These are phyloP conservation scores for Fagopyrum esculentum DNA, from an alignment of 148 eudicot species.

Conservation along the genomic window DNA sequence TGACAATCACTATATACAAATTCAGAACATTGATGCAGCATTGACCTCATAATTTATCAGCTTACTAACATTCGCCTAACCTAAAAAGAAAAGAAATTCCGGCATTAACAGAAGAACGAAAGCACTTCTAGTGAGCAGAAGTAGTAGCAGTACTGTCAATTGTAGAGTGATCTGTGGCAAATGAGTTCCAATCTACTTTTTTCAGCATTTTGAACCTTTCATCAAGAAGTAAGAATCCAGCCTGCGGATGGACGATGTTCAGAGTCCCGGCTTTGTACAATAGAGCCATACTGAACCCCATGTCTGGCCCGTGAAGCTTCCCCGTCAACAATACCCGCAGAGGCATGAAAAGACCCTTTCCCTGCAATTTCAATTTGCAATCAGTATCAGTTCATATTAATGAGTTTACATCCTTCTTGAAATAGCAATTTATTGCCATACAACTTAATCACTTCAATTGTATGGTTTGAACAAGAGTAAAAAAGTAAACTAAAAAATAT, in stretches of 20 bases:
- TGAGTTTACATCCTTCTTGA: too few relatives aligned
- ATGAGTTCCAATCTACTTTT: constrained; percentile 60
- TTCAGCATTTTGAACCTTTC: constrained; percentile 65
- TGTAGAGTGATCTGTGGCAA: constrained; percentile 28
- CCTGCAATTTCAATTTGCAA: constrained; percentile 26
- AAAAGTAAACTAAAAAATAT: too few relatives aligned
- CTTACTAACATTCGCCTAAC: too few relatives aligned
- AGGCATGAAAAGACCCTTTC: constrained; percentile 94
- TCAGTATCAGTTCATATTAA: too few relatives aligned
- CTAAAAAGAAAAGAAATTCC: too few relatives aligned
- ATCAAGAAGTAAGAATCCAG: constrained; percentile 52
- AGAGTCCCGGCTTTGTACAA: constrained; percentile 54
- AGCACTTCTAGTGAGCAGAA: constrained; percentile 26
- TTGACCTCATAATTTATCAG: too few relatives aligned
- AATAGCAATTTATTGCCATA: too few relatives aligned
- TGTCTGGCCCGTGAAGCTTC: constrained; percentile 95
- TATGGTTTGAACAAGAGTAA: too few relatives aligned
- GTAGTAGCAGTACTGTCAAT: constrained; percentile 28
- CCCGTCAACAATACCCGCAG: constrained; percentile 89
- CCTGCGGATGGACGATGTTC: constrained; percentile 41
- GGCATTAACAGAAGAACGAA: too few relatives aligned
- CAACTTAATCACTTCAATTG: too few relatives aligned
- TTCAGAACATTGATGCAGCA: too few relatives aligned
- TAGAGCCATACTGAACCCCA: constrained; percentile 55
- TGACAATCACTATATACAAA: too few relatives aligned